Evolutionary conservation across 257 asterid species (phyloP), one percentile per base, ranked within the genome.

Genomic region (Fraxinus quadrangulata): DNA sequence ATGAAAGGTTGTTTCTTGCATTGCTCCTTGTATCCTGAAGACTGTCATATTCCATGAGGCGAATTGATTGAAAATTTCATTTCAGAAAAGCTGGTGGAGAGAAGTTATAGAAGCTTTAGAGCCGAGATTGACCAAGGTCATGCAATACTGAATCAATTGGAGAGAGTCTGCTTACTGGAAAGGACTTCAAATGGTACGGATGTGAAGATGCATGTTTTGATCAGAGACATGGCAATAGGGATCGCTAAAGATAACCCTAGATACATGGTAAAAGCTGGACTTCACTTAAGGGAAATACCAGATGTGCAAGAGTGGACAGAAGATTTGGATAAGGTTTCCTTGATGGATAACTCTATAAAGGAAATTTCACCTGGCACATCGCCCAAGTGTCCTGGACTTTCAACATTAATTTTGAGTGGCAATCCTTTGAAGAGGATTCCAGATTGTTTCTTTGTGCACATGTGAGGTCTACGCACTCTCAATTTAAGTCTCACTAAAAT

Each of bases 1-100:
- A 23, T 54, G 2, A 69, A 77, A 39, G 16, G 7, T 4, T 80
- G 81, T 14, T 81, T 84, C 31, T 13, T 81, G 81, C 71, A 56
- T 21, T 84, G 87, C 73, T 84, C 81, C 42, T 12, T 84, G 66
- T 81, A 84, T 67, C 87, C 87, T 4, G 77, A 78, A 71, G 77
- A 81, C 17, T 12, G 4, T 5, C 0, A 0, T 13, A 81, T 81
- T 16, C 11, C 1, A 5, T 70, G 68, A 80, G 45, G 4, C 0
- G 77, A 78, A 74, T 13, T 84, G 56, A 49, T 84, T 14, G 13
- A 0, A 13, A 71, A 23, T 16, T 78, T 78, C 26, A 75, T 81
- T 28, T 76, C 66, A 28, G 83, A 73, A 54, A 69, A 45, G 13
- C 45, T 84, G 14, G 26, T 78, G 37, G 81, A 11, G 47, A 40